Evolutionary conservation across 2,329 filamentous ascomycete genomes (phyloP).

Genomic region (Cercospora sp.): DNA sequence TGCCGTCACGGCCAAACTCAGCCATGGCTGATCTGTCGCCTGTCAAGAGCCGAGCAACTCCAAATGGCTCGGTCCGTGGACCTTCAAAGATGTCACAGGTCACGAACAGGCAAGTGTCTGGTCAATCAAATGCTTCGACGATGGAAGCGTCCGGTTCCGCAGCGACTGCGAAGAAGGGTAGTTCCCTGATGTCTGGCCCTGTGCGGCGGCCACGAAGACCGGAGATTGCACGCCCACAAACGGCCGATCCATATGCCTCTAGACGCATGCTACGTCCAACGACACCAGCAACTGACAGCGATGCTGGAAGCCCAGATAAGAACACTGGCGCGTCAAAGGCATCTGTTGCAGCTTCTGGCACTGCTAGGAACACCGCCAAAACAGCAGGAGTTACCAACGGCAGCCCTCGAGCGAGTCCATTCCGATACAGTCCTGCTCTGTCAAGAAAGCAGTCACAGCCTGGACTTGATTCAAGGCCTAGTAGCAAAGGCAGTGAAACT

Average conservation of each 20-base stretch:
- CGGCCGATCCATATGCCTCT: constrained; percentile 56
- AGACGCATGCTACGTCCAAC: constrained; percentile 43
- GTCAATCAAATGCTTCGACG: constrained; percentile 32
- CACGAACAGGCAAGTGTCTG: constrained; percentile 35
- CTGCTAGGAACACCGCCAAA: constrained; percentile 34
- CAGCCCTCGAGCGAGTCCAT: constrained; percentile 39
- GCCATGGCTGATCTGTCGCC: constrained; percentile 57
- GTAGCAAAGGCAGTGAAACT: constrained; percentile 39
- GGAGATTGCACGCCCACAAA: constrained; percentile 53
- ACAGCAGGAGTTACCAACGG: constrained; percentile 18
- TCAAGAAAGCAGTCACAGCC: constrained; percentile 27
- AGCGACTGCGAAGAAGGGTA: constrained; percentile 41
- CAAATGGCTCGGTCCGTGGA: constrained; percentile 30
- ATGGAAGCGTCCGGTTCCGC: constrained; percentile 29
- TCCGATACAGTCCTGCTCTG: constrained; percentile 33
- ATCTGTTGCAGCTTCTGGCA: constrained; percentile 32
- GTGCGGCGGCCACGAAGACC: constrained; percentile 55
- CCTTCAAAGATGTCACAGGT: constrained; percentile 36
- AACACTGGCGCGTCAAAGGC: constrained; percentile 35
- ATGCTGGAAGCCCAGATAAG: constrained; percentile 47
- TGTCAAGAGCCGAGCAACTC: constrained; percentile 42
- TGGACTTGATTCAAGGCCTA: constrained; percentile 32
- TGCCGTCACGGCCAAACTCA: constrained; percentile 58
- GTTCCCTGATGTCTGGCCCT: constrained; percentile 59
- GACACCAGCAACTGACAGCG: constrained; percentile 50